Percentiles rank a stretch among this genome's conserved stretches.
phyloP scores from a whole-genome alignment of 352 stramenopile genomes.

The Pythium myriotylum region DNA sequence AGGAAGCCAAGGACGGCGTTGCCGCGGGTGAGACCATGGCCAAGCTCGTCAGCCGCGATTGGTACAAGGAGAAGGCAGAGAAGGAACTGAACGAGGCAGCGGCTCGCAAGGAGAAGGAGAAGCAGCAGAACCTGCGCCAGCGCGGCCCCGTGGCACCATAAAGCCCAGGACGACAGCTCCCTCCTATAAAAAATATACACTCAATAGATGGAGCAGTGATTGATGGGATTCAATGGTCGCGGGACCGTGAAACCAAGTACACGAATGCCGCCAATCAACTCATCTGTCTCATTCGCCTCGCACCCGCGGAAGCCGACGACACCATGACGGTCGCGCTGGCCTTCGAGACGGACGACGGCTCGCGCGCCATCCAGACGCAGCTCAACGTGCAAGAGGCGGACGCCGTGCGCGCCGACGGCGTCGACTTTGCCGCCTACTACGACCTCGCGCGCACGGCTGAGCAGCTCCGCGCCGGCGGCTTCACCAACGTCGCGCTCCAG shows the following conservation, averaged over 20 bases:
- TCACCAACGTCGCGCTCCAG: slow-evolving; percentile 90
- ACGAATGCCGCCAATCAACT: slow-evolving; percentile 7
- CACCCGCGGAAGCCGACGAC: slow-evolving; percentile 6
- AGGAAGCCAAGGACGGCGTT: slow-evolving; percentile 60
- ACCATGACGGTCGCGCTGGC: slow-evolving; percentile 72
- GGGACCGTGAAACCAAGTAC: slow-evolving; percentile 4
- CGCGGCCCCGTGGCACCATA: slow-evolving; percentile 22
- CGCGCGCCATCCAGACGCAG: slow-evolving; percentile 68
- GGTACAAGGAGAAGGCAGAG: slow-evolving; percentile 47
- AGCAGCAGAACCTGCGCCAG: slow-evolving; percentile 47
- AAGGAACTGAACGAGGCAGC: slow-evolving; percentile 42
- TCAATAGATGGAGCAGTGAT: not conserved
- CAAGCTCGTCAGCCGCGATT: slow-evolving; percentile 72
- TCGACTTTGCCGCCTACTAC: slow-evolving; percentile 60
- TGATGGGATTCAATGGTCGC: not conserved
- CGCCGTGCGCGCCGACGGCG: slow-evolving; percentile 45
- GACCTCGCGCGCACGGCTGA: slow-evolving; percentile 59
- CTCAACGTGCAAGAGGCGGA: slow-evolving; percentile 60
- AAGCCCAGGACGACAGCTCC: not conserved
- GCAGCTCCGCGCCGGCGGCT: slow-evolving; percentile 65
- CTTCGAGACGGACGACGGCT: slow-evolving; percentile 85
- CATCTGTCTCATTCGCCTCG: not conserved
- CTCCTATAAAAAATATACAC: no score
- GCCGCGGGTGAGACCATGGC: slow-evolving; percentile 74
- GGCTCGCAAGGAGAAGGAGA: slow-evolving; percentile 18